A percentile compares a stretch with the other conserved stretches of the same genome.
Evolutionary conservation across 306 rosid species (phyloP).

Genomic region (Sesbania bispinosa): DNA sequence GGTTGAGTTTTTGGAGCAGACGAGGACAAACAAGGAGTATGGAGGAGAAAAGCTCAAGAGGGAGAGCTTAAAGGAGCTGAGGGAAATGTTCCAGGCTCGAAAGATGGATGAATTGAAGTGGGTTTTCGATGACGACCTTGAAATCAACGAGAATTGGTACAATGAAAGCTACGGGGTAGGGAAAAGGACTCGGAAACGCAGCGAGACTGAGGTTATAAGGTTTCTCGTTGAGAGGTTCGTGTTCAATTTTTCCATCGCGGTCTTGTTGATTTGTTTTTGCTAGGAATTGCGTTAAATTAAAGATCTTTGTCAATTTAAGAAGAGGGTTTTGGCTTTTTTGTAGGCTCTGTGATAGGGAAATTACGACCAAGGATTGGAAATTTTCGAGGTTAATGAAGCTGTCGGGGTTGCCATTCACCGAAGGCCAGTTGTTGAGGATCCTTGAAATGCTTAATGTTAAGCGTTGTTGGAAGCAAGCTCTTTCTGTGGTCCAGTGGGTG

Average conservation of each 20-base stretch:
- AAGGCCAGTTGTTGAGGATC: constrained; percentile 72
- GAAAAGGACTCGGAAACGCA: constrained; percentile 45
- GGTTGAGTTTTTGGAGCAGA: constrained; percentile 47
- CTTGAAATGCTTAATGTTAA: constrained; percentile 57
- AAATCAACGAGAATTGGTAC: constrained; percentile 47
- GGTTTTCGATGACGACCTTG: constrained; percentile 73
- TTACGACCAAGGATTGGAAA: constrained; percentile 72
- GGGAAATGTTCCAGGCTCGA: constrained; percentile 62
- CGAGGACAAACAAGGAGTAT: constrained; percentile 25
- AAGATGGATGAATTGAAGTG: constrained; percentile 60
- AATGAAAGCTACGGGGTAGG: constrained; percentile 19
- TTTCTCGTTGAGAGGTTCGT: constrained; percentile 89
- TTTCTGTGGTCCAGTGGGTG: constrained; percentile 81
- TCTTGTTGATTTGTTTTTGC: not conserved
- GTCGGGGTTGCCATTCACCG: constrained; percentile 80
- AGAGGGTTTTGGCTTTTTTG: not conserved
- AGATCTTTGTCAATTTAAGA: not conserved
- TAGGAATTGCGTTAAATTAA: no score
- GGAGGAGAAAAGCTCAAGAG: constrained; percentile 51
- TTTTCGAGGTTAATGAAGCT: constrained; percentile 80
- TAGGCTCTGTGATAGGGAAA: constrained; percentile 68
- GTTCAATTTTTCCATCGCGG: not conserved
- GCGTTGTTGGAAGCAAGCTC: constrained; percentile 78
- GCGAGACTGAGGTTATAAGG: constrained; percentile 62
- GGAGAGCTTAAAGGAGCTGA: constrained; percentile 65